Evolutionary conservation across 73 alveolate species (phyloP).

Genomic region (Paramecium octaurelia): DNA sequence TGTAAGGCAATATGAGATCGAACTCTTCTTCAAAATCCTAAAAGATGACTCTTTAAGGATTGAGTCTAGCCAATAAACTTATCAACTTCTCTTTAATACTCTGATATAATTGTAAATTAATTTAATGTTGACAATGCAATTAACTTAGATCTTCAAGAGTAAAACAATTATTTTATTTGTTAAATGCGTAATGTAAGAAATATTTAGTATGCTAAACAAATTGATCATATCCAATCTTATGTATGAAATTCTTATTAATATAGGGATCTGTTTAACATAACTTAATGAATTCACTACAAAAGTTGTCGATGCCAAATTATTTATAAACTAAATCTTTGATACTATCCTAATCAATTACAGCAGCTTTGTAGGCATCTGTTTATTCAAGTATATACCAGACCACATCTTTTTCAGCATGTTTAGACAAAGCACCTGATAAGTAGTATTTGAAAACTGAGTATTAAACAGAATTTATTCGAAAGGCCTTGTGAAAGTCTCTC

Average conservation of each 20-base stretch:
- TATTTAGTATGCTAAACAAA: not conserved
- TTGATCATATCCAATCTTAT: constrained; percentile 5
- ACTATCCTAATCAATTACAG: constrained; percentile 18
- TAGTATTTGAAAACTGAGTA: not conserved
- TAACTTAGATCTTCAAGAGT: not conserved
- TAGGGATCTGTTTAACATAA: not conserved
- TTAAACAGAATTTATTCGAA: not conserved
- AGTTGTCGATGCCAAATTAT: not conserved
- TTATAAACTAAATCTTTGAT: constrained; percentile 12
- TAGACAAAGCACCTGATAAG: not conserved
- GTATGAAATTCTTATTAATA: not conserved
- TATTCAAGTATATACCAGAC: constrained; percentile 19
- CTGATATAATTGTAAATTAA: not conserved
- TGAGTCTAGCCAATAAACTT: not conserved
- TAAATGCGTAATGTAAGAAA: not conserved
- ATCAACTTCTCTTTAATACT: not conserved
- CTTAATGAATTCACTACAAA: not conserved
- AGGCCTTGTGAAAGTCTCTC: constrained; percentile 14
- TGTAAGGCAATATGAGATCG: not conserved
- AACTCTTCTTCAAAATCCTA: constrained; percentile 19
- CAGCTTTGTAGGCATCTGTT: constrained; percentile 16
- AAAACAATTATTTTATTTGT: not conserved
- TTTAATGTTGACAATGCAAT: not conserved
- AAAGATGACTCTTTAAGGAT: not conserved
- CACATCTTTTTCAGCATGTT: not conserved